These are phyloP conservation scores for Chaetothyriales sp. DNA, from an alignment of 2,329 filamentous ascomycete genomes.

Conservation along the genomic window DNA sequence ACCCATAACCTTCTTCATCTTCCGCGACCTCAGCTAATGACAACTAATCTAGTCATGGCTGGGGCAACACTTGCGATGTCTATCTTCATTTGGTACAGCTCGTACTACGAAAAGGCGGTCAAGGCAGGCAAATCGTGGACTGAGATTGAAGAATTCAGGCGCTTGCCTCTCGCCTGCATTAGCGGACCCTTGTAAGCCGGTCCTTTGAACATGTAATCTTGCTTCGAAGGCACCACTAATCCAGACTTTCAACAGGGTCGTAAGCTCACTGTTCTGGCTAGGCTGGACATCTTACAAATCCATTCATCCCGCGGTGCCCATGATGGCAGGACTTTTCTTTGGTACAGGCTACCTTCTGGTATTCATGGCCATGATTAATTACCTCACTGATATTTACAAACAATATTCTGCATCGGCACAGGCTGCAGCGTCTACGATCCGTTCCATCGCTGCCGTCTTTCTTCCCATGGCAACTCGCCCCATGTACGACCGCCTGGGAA, in stretches of 20 bases:
- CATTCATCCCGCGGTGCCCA: slow-evolving; percentile 32
- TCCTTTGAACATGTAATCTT: no score
- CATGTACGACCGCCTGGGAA: slow-evolving; percentile 25
- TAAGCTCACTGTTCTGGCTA: slow-evolving; percentile 39
- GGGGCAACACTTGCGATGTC: no score
- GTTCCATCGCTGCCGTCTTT: slow-evolving; percentile 38
- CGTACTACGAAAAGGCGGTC: no score
- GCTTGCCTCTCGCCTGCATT: slow-evolving; percentile 55
- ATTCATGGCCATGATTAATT: slow-evolving; percentile 50
- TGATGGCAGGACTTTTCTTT: slow-evolving; percentile 46
- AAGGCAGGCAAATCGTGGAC: slow-evolving; percentile 40
- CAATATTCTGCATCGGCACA: slow-evolving; percentile 46
- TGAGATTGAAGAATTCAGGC: slow-evolving; percentile 41
- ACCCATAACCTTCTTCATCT: slow-evolving; percentile 47
- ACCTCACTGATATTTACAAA: slow-evolving; percentile 53
- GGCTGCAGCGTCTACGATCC: slow-evolving; percentile 35
- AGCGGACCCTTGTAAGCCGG: slow-evolving; percentile 43
- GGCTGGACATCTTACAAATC: slow-evolving; percentile 21
- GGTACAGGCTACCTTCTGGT: slow-evolving; percentile 46
- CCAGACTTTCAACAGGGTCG: slow-evolving; percentile 1
- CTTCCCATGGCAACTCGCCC: slow-evolving; percentile 37
- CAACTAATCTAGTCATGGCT: slow-evolving; percentile 30
- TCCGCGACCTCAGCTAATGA: slow-evolving; percentile 46
- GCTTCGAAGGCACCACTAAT: no score
- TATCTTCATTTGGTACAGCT: no score